phyloP scores from a whole-genome alignment of 139 green algal species.

The Chlorella sp. region DNA sequence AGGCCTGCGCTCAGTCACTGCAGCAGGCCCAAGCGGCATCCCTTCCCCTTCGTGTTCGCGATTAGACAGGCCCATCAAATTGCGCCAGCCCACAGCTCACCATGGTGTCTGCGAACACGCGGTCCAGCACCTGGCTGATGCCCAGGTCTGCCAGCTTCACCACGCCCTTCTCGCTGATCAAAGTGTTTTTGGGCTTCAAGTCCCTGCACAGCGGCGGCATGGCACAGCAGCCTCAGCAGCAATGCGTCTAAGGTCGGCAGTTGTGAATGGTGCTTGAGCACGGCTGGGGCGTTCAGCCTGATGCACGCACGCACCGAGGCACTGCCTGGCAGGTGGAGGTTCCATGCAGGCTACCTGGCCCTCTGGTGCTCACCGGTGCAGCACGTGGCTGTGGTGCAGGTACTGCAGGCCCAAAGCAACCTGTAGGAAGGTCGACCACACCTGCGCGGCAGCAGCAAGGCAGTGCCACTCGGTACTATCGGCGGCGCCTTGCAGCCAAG shows the following conservation, averaged over 20 bases:
- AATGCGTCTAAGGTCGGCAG: no score
- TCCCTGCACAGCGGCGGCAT: neutral
- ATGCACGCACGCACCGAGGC: no score
- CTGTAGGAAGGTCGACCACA: constrained; percentile 80
- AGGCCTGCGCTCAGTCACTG: neutral
- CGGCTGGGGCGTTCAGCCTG: no score
- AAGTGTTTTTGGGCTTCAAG: constrained; percentile 67
- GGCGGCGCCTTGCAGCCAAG: no score
- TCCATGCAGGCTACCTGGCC: neutral
- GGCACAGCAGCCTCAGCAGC: no score
- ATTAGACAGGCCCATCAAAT: no score
- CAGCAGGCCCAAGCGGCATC: no score
- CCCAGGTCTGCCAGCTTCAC: constrained; percentile 90
- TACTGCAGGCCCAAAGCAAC: constrained; percentile 65
- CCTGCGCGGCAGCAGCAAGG: constrained; percentile 20
- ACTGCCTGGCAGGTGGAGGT: no score
- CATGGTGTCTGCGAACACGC: constrained; percentile 71
- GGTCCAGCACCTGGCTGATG: constrained; percentile 81
- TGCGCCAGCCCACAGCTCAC: no score
- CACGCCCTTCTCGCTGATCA: constrained; percentile 69
- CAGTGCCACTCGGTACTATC: no score
- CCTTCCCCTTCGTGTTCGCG: no score
- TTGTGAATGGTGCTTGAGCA: no score
- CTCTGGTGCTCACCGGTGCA: constrained; percentile 79
- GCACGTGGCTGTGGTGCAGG: constrained; percentile 76